Evolutionary conservation across 2,329 filamentous ascomycete genomes (phyloP).

Genomic region (Phyllachora maydis): DNA sequence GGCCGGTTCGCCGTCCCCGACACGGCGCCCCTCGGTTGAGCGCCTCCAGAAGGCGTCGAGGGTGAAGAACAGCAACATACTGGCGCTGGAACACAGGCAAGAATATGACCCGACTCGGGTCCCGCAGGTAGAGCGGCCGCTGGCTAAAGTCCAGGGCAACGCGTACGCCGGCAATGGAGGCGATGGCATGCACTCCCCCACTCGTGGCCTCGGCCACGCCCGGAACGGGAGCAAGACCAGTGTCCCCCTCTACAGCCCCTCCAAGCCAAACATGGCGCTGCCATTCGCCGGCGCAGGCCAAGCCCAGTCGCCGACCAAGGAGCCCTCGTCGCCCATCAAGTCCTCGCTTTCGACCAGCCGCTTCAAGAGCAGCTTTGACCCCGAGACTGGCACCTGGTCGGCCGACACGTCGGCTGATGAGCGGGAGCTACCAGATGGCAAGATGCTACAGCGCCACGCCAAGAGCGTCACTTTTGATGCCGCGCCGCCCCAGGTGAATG

Average conservation of each 20-base stretch:
- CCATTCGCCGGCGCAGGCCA: slow-evolving; percentile 12
- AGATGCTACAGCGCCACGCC: slow-evolving; percentile 57
- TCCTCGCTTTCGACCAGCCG: slow-evolving; percentile 63
- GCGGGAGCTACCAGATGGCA: slow-evolving; percentile 39
- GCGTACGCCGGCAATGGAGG: slow-evolving; percentile 46
- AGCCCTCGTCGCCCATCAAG: slow-evolving; percentile 64
- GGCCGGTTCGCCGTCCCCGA: slow-evolving; percentile 44
- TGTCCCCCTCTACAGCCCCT: slow-evolving; percentile 35
- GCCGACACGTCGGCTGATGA: slow-evolving; percentile 40
- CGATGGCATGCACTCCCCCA: slow-evolving; percentile 29
- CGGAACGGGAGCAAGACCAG: slow-evolving; percentile 37
- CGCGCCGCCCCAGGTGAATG: slow-evolving; percentile 82
- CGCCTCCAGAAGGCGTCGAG: slow-evolving; percentile 85
- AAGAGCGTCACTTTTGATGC: slow-evolving; percentile 97
- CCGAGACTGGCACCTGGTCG: slow-evolving; percentile 46
- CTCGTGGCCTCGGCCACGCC: slow-evolving; percentile 21
- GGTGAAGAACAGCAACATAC: slow-evolving; percentile 96
- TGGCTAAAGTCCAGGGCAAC: slow-evolving; percentile 58
- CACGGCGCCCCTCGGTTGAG: slow-evolving; percentile 80
- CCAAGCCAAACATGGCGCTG: slow-evolving; percentile 21
- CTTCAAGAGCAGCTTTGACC: slow-evolving; percentile 49
- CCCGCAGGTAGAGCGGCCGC: slow-evolving; percentile 61
- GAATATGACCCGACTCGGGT: slow-evolving; percentile 74
- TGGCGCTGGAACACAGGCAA: slow-evolving; percentile 77
- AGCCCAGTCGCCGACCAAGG: slow-evolving; percentile 38